Percentiles rank a stretch among this genome's conserved stretches.
These are phyloP conservation scores for Colletotrichum graminicola DNA, from an alignment of 2,329 filamentous ascomycete genomes.

Conservation along the genomic window DNA sequence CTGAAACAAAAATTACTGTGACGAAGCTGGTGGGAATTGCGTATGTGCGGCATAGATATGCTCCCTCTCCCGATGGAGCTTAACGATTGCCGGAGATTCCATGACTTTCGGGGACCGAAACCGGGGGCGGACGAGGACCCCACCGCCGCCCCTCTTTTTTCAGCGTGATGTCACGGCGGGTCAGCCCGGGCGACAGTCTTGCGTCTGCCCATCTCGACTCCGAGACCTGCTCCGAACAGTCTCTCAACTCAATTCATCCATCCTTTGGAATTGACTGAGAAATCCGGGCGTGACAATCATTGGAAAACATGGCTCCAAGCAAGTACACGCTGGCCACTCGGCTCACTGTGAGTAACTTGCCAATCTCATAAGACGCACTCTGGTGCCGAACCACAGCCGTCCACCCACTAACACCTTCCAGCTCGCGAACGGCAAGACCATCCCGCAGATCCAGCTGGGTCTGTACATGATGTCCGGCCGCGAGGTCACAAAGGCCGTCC, in stretches of 20 bases:
- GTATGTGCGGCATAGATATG: neutral
- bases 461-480: constrained; percentile 77
- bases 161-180: constrained; percentile 42
- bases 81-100: constrained; percentile 23
- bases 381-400: neutral
- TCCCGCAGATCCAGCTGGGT: constrained; percentile 80
- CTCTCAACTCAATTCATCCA: neutral
- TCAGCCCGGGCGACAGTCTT: constrained; percentile 17
- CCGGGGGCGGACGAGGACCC: constrained; percentile 24
- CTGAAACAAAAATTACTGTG: neutral
- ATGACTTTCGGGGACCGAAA: constrained; percentile 34
- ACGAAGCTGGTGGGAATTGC: neutral
- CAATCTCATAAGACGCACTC: neutral
- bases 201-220: neutral
- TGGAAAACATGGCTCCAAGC: constrained; percentile 19
- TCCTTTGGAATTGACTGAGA: neutral
- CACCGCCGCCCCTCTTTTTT: constrained; percentile 33
- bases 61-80: neutral
- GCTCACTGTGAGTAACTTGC: constrained; percentile 29
- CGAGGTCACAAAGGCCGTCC: constrained; percentile 70
- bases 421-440: constrained; percentile 74
- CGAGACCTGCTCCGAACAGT: neutral
- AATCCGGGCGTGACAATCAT: neutral
- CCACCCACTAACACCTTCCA: constrained; percentile 45
- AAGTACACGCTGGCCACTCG: constrained; percentile 34